Evolutionary conservation across 768 basidiomycete genomes (phyloP), one percentile per base, ranked within the genome.

Genomic region (Tylopilus rubrobrunneus): DNA sequence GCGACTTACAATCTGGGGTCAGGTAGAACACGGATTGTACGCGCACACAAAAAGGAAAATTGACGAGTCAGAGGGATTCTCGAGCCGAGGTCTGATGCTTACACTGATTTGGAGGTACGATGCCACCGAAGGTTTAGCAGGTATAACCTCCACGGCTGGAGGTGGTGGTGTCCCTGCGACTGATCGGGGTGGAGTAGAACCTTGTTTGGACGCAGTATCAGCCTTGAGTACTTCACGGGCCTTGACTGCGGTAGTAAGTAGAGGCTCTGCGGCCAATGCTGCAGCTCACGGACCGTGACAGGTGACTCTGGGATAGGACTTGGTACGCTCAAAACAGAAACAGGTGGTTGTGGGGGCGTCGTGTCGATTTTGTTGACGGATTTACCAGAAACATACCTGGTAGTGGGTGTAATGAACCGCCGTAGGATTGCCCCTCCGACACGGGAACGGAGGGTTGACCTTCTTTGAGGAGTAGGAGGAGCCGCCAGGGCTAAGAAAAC

Each of bases 291-390:
- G n/a, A n/a, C n/a, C n/a, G n/a, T n/a, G 10, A 76, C 77, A 28
- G 86, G 85, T 3, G 84, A 87, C 64, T 89, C 87, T 1, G 81
- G 75, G 53, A 89, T 87, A 4, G 87, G 85, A 56, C 83, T 85
- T 11, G 85, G 84, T 12, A 72, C 64, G 15, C 57, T 64, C 29
- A 58, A 62, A 27, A 62, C 44, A 12, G 62, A 52, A n/a, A 7
- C 56, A 5, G 59, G 52, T 14, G 58, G 53, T 42, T 65, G 67
- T 34, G 66, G 65, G 39, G 73, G 51, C 8, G 69, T 49, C 4
- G 74, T 63, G 31, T 75, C 71, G 3, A 76, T 66, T 57, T 56
- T 64, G 48, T 65, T 69, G 50, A 73, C 64, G 19, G 67, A 65
- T 58, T 62, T 62, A 45, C 67, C 49, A 49, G 70, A 58, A 37